Conservation (phyloP, 2,329 filamentous ascomycete genomes). For the Pseudogymnoascus sp. region DNA sequence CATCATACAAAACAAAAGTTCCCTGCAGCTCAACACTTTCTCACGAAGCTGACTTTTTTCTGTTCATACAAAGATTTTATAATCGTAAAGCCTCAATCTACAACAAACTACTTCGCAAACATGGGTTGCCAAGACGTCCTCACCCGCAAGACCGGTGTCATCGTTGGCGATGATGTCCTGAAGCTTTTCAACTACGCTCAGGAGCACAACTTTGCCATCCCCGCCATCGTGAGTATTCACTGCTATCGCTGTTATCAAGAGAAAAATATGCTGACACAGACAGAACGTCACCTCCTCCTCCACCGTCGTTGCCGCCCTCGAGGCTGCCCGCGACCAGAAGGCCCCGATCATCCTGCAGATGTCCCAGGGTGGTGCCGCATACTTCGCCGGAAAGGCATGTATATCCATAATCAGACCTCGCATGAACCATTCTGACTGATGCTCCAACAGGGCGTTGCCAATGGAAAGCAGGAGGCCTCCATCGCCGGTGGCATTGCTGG, state of each 20-base stretch:
- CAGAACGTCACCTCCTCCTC: constrained; percentile 90
- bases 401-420: constrained; percentile 17
- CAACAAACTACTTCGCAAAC: constrained; percentile 16
- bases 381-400: constrained; percentile 76
- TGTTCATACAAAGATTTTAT: neutral
- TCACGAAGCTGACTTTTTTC: neutral
- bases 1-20: constrained; percentile 5
- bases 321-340: constrained; percentile 89
- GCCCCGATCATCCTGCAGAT: constrained; percentile 88
- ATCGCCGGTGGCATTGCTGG: constrained; percentile 81
- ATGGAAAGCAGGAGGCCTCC: constrained; percentile 77
- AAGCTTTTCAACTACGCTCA: constrained; percentile 83
- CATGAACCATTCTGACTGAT: constrained; percentile 7
- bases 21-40: neutral
- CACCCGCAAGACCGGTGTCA: constrained; percentile 56
- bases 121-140: constrained; percentile 48
- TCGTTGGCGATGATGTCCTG: constrained; percentile 58
- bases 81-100: constrained; percentile 11
- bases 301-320: constrained; percentile 75
- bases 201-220: constrained; percentile 81
- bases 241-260: neutral
- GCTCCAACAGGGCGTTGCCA: constrained; percentile 57
- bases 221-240: constrained; percentile 55
- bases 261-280: constrained; percentile 6
- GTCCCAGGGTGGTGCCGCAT: constrained; percentile 88